Conservation (phyloP, 2,329 filamentous ascomycete genomes). For the Scedosporium boydii region DNA sequence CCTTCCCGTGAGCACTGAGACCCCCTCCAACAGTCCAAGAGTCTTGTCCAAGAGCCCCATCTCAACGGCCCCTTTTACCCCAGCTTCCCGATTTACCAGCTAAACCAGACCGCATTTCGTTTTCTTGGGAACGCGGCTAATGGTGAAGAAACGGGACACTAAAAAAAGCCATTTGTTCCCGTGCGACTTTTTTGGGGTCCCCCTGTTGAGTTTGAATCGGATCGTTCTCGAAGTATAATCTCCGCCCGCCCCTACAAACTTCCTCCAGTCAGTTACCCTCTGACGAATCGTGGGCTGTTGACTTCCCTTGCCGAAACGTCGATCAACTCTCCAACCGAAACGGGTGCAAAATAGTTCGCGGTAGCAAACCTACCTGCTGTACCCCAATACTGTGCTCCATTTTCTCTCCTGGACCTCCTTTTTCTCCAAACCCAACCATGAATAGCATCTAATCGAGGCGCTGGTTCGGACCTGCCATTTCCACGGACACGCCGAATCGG, state of each 20-base stretch:
- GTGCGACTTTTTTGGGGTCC: neutral
- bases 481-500: neutral
- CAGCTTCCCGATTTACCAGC: no score
- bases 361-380: neutral
- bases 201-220: neutral
- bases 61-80: no score
- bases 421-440: neutral
- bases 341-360: constrained; percentile 1
- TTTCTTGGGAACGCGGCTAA: no score
- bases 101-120: no score
- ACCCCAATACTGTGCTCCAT: neutral
- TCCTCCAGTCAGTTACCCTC: neutral
- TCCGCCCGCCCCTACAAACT: neutral
- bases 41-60: no score
- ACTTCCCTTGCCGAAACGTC: constrained; percentile 6
- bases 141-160: no score
- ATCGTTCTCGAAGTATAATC: neutral
- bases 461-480: neutral
- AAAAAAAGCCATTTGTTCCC: neutral
- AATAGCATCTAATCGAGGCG: neutral
- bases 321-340: constrained; percentile 1
- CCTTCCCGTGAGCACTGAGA: neutral
- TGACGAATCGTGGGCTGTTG: neutral
- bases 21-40: neutral
- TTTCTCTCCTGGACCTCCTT: neutral